Evolutionary conservation across 345 rosid genomes (phyloP).

Genomic region (Boechera stricta): DNA sequence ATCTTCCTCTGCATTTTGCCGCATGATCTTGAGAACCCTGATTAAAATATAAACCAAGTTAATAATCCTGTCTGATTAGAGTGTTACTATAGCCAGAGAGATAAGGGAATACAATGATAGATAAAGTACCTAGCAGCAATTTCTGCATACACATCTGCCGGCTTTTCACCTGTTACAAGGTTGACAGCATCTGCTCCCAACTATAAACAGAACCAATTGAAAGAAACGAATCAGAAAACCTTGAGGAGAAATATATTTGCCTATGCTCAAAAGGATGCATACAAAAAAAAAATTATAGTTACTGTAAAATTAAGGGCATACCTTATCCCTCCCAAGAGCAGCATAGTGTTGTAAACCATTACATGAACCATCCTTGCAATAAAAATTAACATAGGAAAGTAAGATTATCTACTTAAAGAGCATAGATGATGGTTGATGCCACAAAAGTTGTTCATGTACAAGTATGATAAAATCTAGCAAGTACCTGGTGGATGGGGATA

Average conservation of each 20-base stretch:
- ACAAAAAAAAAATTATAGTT: slow-evolving; percentile 17
- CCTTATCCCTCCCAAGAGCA: slow-evolving; percentile 99
- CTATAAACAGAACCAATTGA: slow-evolving; percentile 52
- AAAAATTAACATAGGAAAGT: slow-evolving; percentile 38
- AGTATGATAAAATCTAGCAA: slow-evolving; percentile 4
- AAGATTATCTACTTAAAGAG: slow-evolving; percentile 29
- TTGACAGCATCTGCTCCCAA: slow-evolving; percentile 98
- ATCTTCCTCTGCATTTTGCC: slow-evolving; percentile 72
- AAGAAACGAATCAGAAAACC: slow-evolving; percentile 34
- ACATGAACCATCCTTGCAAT: slow-evolving; percentile 95
- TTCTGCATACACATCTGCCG: slow-evolving; percentile 94
- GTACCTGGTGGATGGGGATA: slow-evolving; percentile 95
- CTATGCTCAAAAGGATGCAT: neutral
- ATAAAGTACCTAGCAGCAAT: slow-evolving; percentile 77
- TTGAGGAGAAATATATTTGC: slow-evolving; percentile 4
- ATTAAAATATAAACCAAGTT: slow-evolving; percentile 32
- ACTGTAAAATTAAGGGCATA: slow-evolving; percentile 46
- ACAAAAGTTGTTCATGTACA: slow-evolving; percentile 29
- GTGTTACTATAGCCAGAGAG: slow-evolving; percentile 17
- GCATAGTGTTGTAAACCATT: slow-evolving; percentile 99
- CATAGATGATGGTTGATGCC: slow-evolving; percentile 20
- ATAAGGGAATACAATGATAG: slow-evolving; percentile 27
- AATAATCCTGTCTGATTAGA: slow-evolving; percentile 12
- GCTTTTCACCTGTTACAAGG: slow-evolving; percentile 89
- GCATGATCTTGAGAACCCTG: slow-evolving; percentile 91